Conservation (phyloP, 140 eudicot genomes). For the Bidens hawaiensis region DNA sequence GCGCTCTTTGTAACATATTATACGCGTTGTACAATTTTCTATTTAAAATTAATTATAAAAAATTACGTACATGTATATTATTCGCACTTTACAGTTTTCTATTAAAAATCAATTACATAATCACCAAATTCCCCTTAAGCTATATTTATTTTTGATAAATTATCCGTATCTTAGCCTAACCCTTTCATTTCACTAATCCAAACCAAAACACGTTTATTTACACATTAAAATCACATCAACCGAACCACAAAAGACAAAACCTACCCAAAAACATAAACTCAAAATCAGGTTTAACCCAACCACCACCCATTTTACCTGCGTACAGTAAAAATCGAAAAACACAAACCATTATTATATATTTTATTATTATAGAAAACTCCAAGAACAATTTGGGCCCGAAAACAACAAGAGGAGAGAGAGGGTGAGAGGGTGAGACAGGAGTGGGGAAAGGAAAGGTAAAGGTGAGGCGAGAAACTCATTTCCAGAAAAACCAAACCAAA, state of each 20-base stretch:
- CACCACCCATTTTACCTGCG: background rate
- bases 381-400: conserved; percentile 20
- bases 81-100: too few species aligned
- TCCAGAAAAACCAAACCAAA: conserved; percentile 29
- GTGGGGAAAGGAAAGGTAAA: conserved; percentile 32
- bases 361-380: conserved; percentile 2
- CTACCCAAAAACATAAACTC: background rate
- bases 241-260: background rate
- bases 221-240: background rate
- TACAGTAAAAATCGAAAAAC: background rate
- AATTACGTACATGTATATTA: too few species aligned
- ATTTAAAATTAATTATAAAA: too few species aligned
- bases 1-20: too few species aligned
- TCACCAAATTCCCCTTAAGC: too few species aligned
- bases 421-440: conserved; percentile 26
- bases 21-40: too few species aligned
- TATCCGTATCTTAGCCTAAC: background rate
- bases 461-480: conserved; percentile 33
- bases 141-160: too few species aligned
- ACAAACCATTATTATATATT: background rate
- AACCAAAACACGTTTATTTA: background rate
- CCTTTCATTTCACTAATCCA: background rate
- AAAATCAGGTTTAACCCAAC: background rate
- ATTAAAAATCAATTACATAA: too few species aligned
- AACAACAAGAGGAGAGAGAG: conserved; percentile 18